Base-by-base conservation (phyloP, 164 flowering plant genomes). In the Santalum album region DNA sequence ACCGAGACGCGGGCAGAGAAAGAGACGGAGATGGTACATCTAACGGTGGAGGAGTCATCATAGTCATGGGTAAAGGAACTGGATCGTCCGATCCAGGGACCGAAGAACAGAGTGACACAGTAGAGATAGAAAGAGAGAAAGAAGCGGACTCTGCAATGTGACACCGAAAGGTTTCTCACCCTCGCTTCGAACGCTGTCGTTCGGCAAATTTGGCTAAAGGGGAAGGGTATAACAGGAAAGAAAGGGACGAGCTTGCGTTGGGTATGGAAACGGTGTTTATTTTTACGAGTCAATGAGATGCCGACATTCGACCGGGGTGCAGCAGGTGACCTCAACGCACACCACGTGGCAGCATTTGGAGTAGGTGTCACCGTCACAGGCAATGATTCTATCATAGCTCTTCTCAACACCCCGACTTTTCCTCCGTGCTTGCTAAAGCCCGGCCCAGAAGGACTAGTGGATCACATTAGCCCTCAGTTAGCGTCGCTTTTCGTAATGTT, bases 11-110 rank as follows among this genome's bases (percentile, higher is more conserved):
- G n/a, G n/a, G n/a, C n/a, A 26, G 36, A 21, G n/a, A 18, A 54
- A 53, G 57, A 24, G 52, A 42, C 29, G 11, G 21, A 38, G 50
- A 22, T 18, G 22, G 17, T 80, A 85, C 92, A 63, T 82, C 92
- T 24, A 85, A 53, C 46, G 84, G 81, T 18, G 81, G 81, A 58
- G 83, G 81, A 54, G 88, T 78, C 76, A 78, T 69, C 78, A 82
- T 51, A 65, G 92, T 85, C 92, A 85, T 85, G 69, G 71, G 62
- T 54, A 62, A 27, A 54, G 50, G 45, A 48, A 39, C 44, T 7
- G 16, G 64, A 55, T 55, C 67, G 72, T 58, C 57, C 66, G 75
- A 78, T 74, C 70, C 63, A 64, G 55, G 61, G 63, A 73, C 56
- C 70, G 26, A 59, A 57, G 51, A 62, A 56, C 46, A 20, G 29